Base-by-base conservation (phyloP, 1,139 yeast genomes). In the Geotrichum phurueaensis region DNA sequence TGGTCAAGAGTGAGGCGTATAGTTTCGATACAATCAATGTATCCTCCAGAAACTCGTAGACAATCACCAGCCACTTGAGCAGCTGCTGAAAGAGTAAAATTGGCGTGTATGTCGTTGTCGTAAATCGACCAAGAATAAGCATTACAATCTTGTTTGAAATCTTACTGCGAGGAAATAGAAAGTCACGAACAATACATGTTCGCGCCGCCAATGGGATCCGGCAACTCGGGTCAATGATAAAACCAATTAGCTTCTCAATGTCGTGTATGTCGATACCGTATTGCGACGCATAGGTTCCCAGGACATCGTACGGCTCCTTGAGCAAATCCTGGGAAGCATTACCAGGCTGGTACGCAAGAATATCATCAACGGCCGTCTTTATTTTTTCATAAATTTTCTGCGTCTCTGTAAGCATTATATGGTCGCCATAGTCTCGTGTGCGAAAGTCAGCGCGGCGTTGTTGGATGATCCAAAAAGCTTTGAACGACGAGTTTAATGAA, bases 1-100 rank as follows among this genome's bases (percentile, higher is more conserved):
- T 71, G 33, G 78, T 76, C 64, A 81, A 74, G 60, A 82, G 70
- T 15, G 78, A 61, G 0, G 79, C 74, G 60, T 74, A 76, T 3
- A 76, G 62, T 39, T 65, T 64, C 1, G 66, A 67, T 5, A 73
- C 62, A 2, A 70, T 62, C 4, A 62, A 58, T 1, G 67, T 63
- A 20, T 72, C 71, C n/a, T 69, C 72, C 18, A 71, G 53, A 59
- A 70, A 70, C 0, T 75, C 69, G 57, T 68, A 70, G 0, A 76
- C 75, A 1, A 73, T 72, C 3, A 76, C 75, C 23, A 79, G 63
- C 82, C 83, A 79, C 51, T 71, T 69, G 22, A 76, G 65, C 0
- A 79, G 66, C 1, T 0, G 76, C 56, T 22, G 60, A 61, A 51
- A 65, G 45, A n/a, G 65, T 10, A 36, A 25, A 10, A 55, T 51